These are phyloP conservation scores for Penicillium psychrosexuale DNA, from an alignment of 2,329 filamentous ascomycete genomes.

Conservation along the genomic window DNA sequence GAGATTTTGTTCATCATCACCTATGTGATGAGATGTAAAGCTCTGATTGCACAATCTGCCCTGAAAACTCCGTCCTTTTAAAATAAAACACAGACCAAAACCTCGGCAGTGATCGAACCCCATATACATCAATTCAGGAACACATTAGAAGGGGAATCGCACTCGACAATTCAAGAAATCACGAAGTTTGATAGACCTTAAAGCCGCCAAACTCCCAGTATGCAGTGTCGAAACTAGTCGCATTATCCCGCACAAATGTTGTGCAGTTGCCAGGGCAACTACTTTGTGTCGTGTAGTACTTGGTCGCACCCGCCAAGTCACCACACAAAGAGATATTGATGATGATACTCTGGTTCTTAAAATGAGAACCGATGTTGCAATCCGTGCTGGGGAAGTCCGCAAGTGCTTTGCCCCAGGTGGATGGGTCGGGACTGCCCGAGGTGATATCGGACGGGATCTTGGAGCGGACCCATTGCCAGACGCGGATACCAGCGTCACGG, in stretches of 20 bases:
- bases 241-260: conserved; percentile 58
- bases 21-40: too few species aligned
- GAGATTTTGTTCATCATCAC: not conserved
- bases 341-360: conserved; percentile 63
- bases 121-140: not conserved
- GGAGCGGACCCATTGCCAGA: conserved; percentile 58
- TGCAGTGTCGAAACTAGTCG: conserved; percentile 54
- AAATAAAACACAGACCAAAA: not conserved
- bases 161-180: not conserved
- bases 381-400: conserved; percentile 64
- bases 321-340: conserved; percentile 66
- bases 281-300: conserved; percentile 33
- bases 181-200: conserved; percentile 53
- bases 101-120: not conserved
- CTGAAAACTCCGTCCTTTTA: not conserved
- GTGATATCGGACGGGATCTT: conserved; percentile 55
- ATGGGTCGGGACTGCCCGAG: conserved; percentile 55
- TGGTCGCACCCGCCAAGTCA: conserved; percentile 44
- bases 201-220: conserved; percentile 66
- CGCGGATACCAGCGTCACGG: conserved; percentile 59
- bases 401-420: conserved; percentile 59
- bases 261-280: conserved; percentile 54
- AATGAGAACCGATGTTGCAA: conserved; percentile 59
- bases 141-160: not conserved
- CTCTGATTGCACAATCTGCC: not conserved